Percentiles rank a stretch among this genome's conserved stretches.
Evolutionary conservation across 805 yeast genomes (phyloP).

Genomic region (Blastobotrys americana): DNA sequence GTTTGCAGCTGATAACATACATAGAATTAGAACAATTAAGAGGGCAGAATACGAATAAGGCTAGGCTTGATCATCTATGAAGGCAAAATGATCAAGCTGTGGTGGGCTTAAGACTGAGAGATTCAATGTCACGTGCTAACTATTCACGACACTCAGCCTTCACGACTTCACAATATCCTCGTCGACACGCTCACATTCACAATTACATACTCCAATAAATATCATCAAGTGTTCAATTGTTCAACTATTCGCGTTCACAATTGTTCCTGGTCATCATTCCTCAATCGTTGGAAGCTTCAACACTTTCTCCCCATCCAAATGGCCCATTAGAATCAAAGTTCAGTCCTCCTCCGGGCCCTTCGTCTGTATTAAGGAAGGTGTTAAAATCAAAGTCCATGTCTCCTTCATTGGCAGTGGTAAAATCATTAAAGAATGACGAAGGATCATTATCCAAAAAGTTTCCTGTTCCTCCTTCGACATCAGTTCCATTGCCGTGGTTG

Average conservation of each 20-base stretch:
- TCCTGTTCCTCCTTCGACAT: constrained; percentile 9
- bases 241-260: constrained; percentile 3
- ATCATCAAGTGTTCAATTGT: constrained; percentile 3
- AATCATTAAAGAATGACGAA: constrained; percentile 28
- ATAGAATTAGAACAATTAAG: no score
- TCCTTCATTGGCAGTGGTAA: constrained; percentile 27
- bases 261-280: constrained; percentile 5
- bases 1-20: no score
- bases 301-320: constrained; percentile 17
- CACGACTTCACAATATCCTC: no score
- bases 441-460: constrained; percentile 33
- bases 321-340: constrained; percentile 12
- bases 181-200: no score
- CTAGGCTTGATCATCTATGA: no score
- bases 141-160: no score
- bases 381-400: constrained; percentile 39
- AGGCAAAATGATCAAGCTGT: no score
- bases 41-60: no score
- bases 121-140: no score
- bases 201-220: neutral
- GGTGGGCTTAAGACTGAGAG: no score
- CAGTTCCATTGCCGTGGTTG: constrained; percentile 4
- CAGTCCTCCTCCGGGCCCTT: constrained; percentile 18
- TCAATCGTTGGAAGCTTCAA: constrained; percentile 11
- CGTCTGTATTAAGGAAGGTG: constrained; percentile 38